A percentile compares a stretch with the other conserved stretches of the same genome.
Evolutionary conservation across 495 filamentous ascomycete species (phyloP).

Genomic region (Penicillium samsonianum): DNA sequence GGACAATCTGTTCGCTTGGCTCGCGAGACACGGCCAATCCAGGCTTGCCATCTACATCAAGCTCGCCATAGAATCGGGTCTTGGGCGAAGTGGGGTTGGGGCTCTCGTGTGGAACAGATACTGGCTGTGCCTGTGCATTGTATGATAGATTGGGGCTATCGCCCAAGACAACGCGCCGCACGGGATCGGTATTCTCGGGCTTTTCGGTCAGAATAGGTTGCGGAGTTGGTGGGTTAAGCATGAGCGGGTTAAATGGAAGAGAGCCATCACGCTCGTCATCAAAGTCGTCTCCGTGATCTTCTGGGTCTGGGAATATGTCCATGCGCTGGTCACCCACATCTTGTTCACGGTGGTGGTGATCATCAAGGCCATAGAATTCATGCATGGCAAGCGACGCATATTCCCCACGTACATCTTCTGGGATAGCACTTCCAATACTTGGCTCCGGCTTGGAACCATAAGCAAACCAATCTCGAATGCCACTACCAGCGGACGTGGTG

Average conservation of each 20-base stretch:
- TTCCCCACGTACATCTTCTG: constrained; percentile 41
- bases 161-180: constrained; percentile 33
- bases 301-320: constrained; percentile 49
- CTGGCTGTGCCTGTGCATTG: constrained; percentile 23
- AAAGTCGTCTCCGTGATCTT: constrained; percentile 43
- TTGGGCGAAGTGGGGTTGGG: constrained; percentile 30
- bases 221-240: constrained; percentile 56
- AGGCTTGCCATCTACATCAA: constrained; percentile 27
- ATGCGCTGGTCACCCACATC: constrained; percentile 44
- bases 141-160: constrained; percentile 42
- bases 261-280: constrained; percentile 34
- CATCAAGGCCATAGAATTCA: constrained; percentile 42
- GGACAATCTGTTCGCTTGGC: constrained; percentile 21
- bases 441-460: constrained; percentile 37
- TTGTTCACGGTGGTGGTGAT: constrained; percentile 36
- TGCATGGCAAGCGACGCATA: constrained; percentile 45
- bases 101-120: constrained; percentile 14
- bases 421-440: constrained; percentile 34
- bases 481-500: constrained; percentile 33
- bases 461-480: constrained; percentile 42
- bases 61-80: constrained; percentile 42
- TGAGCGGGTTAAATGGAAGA: constrained; percentile 50
- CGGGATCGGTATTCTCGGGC: constrained; percentile 27
- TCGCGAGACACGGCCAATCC: constrained; percentile 31
- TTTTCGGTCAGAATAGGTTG: constrained; percentile 32